Conservation (phyloP, 225 moss, liverwort and hornwort genomes). For the Neckera pumila region DNA sequence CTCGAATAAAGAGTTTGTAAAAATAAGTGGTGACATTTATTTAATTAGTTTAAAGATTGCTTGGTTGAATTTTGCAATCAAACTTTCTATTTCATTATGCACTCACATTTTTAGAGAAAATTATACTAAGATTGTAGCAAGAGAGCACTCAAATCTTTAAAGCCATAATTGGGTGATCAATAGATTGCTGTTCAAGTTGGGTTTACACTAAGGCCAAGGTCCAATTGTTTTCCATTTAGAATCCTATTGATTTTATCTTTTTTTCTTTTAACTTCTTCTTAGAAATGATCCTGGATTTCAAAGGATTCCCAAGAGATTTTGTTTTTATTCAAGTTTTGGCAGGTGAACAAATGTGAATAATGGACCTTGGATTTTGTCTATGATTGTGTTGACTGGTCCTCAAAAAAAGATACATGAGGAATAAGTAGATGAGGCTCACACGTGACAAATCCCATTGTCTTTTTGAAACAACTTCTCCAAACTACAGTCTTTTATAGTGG, state of each 20-base stretch:
- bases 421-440: not conserved
- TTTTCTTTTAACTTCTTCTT: too few species aligned
- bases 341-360: too few species aligned
- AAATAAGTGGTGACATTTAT: not conserved
- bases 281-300: not conserved
- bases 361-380: too few species aligned
- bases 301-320: accelerated
- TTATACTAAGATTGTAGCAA: not conserved
- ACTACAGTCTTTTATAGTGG: not conserved
- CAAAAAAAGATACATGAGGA: not conserved
- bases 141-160: not conserved
- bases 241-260: not conserved
- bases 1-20: not conserved
- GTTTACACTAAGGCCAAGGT: not conserved
- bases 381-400: too few species aligned
- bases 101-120: not conserved
- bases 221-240: not conserved
- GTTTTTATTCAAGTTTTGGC: not conserved
- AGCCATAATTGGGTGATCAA: too few species aligned
- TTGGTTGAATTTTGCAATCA: not conserved
- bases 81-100: not conserved
- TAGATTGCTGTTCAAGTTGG: not conserved
- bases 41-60: not conserved
- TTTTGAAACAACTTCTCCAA: not conserved
- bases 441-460: not conserved